phyloP scores from a whole-genome alignment of 2,329 filamentous ascomycete genomes.

The Fusarium sacchari region DNA sequence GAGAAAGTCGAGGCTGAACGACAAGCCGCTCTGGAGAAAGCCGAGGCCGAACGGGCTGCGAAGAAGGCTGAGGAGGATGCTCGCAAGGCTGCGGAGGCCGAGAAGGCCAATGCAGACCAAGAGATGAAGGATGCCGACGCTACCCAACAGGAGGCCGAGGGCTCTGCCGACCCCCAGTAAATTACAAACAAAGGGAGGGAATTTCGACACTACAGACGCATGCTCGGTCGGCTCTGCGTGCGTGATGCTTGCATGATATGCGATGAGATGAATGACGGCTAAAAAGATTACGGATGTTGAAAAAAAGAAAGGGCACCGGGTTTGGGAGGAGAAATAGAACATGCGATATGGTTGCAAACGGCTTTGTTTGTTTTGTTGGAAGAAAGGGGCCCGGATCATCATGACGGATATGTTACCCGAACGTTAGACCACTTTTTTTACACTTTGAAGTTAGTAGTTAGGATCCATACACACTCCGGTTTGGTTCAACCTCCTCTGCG shows the following conservation, averaged over 20 bases:
- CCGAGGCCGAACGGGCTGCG: constrained; percentile 80
- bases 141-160: constrained; percentile 60
- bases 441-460: constrained; percentile 41
- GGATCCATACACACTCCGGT: constrained; percentile 43
- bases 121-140: constrained; percentile 72
- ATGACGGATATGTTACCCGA: constrained; percentile 46
- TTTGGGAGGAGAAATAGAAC: constrained; percentile 30
- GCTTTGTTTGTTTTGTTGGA: constrained; percentile 39
- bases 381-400: constrained; percentile 39
- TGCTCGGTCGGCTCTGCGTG: neutral
- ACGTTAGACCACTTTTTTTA: constrained; percentile 45
- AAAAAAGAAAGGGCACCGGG: constrained; percentile 28
- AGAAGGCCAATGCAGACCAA: constrained; percentile 64
- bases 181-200: constrained; percentile 12
- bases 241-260: constrained; percentile 26
- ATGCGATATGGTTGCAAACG: constrained; percentile 41
- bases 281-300: constrained; percentile 31
- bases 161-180: constrained; percentile 53
- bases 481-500: constrained; percentile 30
- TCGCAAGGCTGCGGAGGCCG: constrained; percentile 62
- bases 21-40: constrained; percentile 77
- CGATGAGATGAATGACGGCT: constrained; percentile 42
- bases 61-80: constrained; percentile 73
- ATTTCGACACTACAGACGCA: constrained; percentile 1
- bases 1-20: constrained; percentile 93